Percentiles rank a stretch among this genome's conserved stretches.
phyloP scores from a whole-genome alignment of 2,329 filamentous ascomycete species.

The Colletotrichum acutatum region DNA sequence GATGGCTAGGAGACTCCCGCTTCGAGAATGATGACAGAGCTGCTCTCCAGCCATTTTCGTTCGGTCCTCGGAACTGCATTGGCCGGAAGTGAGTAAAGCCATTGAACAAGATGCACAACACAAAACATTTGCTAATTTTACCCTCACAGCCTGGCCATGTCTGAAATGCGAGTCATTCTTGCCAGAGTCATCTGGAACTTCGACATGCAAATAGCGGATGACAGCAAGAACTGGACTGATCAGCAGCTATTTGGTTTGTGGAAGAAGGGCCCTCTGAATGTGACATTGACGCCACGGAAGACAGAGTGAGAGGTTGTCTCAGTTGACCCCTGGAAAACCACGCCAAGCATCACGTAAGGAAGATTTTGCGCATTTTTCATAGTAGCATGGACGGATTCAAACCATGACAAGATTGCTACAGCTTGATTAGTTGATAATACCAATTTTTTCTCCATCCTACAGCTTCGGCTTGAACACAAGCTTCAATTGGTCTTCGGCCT shows the following conservation, averaged over 20 bases:
- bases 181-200: conserved; percentile 58
- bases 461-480: not conserved
- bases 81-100: conserved; percentile 54
- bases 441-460: not conserved
- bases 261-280: conserved; percentile 30
- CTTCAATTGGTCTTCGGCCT: not conserved
- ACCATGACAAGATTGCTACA: not conserved
- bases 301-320: conserved; percentile 34
- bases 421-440: not conserved
- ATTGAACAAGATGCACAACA: not conserved
- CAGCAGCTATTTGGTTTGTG: conserved; percentile 15
- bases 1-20: conserved; percentile 45
- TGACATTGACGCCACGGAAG: conserved; percentile 16
- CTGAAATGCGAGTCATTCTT: conserved; percentile 60
- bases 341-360: conserved; percentile 39
- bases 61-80: conserved; percentile 61
- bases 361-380: not conserved
- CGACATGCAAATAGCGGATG: conserved; percentile 51
- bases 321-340: not conserved
- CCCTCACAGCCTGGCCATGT: conserved; percentile 52
- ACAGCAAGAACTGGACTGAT: conserved; percentile 49
- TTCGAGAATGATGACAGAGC: conserved; percentile 43
- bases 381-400: not conserved
- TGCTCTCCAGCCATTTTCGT: conserved; percentile 58
- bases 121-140: not conserved